Evolutionary conservation across 768 basidiomycete species (phyloP).

Genomic region (Phaeolepiota aurea): DNA sequence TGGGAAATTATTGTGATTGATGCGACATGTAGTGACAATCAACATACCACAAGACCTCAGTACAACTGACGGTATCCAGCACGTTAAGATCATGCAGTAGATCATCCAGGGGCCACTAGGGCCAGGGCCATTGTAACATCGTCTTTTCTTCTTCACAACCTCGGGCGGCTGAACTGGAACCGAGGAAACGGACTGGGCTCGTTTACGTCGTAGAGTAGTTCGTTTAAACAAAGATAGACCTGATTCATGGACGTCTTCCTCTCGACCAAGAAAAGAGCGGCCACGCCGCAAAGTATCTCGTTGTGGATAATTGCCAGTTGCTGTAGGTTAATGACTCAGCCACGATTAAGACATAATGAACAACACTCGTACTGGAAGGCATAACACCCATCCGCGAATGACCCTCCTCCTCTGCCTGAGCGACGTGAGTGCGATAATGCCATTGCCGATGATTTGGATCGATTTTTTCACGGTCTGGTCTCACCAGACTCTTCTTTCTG

Average conservation of each 20-base stretch:
- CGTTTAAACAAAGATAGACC: constrained; percentile 90
- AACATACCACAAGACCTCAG: constrained; percentile 71
- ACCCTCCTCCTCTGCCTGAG: constrained; percentile 66
- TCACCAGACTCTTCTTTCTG: constrained; percentile 88
- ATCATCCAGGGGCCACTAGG: constrained; percentile 94
- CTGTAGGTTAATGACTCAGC: constrained; percentile 23
- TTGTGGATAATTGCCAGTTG: constrained; percentile 75
- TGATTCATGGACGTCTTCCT: constrained; percentile 86
- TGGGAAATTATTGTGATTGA: constrained; percentile 17
- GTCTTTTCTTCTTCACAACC: constrained; percentile 29
- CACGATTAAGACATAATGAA: constrained; percentile 9
- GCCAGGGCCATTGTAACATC: constrained; percentile 74
- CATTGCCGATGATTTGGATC: constrained; percentile 91
- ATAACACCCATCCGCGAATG: constrained; percentile 56
- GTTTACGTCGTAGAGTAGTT: constrained; percentile 69
- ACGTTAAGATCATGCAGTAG: constrained; percentile 83
- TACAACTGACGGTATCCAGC: constrained; percentile 72
- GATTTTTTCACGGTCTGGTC: constrained; percentile 92
- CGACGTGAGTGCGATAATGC: constrained; percentile 88
- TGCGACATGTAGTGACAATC: background rate
- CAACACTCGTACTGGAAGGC: constrained; percentile 65
- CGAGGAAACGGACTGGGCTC: constrained; percentile 35
- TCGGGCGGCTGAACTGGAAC: constrained; percentile 25
- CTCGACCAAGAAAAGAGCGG: constrained; percentile 81
- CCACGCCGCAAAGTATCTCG: constrained; percentile 64